A percentile compares a stretch with the other conserved stretches of the same genome.
Conservation (phyloP, 371 early-diverging fungal species). For the Funneliformis caledonium region DNA sequence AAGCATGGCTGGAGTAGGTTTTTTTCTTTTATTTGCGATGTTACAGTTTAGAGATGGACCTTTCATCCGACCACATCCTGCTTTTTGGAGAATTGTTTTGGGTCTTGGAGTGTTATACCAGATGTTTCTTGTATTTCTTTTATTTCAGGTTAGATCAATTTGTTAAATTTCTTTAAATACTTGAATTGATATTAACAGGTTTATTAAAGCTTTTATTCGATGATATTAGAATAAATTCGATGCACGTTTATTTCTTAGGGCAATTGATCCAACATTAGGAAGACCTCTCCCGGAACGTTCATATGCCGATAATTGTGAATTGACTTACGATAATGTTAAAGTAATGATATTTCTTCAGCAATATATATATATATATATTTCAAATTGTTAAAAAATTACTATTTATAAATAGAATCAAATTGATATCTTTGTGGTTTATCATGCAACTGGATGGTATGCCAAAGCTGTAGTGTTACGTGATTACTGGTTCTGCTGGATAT, state of each 20-base stretch:
- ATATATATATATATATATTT: background rate
- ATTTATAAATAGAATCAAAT: slow-evolving; percentile 66
- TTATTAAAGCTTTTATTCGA: background rate
- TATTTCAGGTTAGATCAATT: slow-evolving; percentile 78
- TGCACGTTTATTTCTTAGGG: slow-evolving; percentile 77
- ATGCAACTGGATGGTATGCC: slow-evolving; percentile 94
- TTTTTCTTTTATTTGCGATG: slow-evolving; percentile 84
- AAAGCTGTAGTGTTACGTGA: slow-evolving; percentile 93
- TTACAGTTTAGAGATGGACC: slow-evolving; percentile 92
- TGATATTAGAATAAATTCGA: slow-evolving; percentile 78
- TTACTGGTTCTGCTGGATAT: slow-evolving; percentile 94
- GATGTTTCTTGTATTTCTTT: slow-evolving; percentile 81
- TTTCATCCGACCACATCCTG: slow-evolving; percentile 94
- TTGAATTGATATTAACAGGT: background rate
- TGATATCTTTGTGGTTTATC: slow-evolving; percentile 94
- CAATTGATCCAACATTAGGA: slow-evolving; percentile 83
- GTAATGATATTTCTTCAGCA: slow-evolving; percentile 45
- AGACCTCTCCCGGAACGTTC: slow-evolving; percentile 85
- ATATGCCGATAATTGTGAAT: slow-evolving; percentile 88
- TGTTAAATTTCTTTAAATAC: background rate
- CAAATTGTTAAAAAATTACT: background rate
- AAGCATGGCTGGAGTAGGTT: slow-evolving; percentile 66
- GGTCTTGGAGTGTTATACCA: slow-evolving; percentile 86
- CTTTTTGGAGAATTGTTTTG: slow-evolving; percentile 90
- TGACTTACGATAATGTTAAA: slow-evolving; percentile 75